These are phyloP conservation scores for Calocybe gangraenosa DNA, from an alignment of 768 basidiomycete species.

Conservation along the genomic window DNA sequence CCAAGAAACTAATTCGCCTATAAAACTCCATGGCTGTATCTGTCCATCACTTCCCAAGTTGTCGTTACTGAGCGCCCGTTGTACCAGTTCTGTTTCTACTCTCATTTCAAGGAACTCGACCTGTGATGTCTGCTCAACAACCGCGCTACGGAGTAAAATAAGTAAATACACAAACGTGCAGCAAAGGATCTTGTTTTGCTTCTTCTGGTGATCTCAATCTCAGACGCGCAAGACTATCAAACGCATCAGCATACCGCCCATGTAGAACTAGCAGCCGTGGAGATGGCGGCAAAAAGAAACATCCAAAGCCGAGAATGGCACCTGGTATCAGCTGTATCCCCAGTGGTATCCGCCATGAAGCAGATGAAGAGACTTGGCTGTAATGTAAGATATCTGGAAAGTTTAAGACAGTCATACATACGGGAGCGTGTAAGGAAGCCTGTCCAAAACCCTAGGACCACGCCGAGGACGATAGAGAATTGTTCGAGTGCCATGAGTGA, in stretches of 20 bases:
- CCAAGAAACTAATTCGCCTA: slow-evolving; percentile 46
- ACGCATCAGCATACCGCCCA: slow-evolving; percentile 55
- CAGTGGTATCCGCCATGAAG: slow-evolving; percentile 77
- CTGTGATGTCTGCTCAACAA: slow-evolving; percentile 25
- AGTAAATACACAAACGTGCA: slow-evolving; percentile 34
- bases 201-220: slow-evolving; percentile 46
- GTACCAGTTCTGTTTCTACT: slow-evolving; percentile 55
- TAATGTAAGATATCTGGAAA: not conserved
- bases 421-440: slow-evolving; percentile 69
- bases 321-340: slow-evolving; percentile 71
- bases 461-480: slow-evolving; percentile 75
- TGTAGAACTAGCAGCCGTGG: slow-evolving; percentile 56
- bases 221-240: slow-evolving; percentile 50
- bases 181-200: slow-evolving; percentile 43
- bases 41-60: slow-evolving; percentile 8
- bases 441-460: slow-evolving; percentile 81
- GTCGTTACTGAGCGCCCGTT: slow-evolving; percentile 24
- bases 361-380: slow-evolving; percentile 59
- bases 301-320: slow-evolving; percentile 57
- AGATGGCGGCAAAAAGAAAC: slow-evolving; percentile 55
- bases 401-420: slow-evolving; percentile 26
- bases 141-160: not conserved
- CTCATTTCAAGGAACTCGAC: slow-evolving; percentile 77
- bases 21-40: slow-evolving; percentile 15
- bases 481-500: slow-evolving; percentile 80